Evolutionary conservation across 1,284 basidiomycete genomes (phyloP).

Genomic region (Tilletia indica): DNA sequence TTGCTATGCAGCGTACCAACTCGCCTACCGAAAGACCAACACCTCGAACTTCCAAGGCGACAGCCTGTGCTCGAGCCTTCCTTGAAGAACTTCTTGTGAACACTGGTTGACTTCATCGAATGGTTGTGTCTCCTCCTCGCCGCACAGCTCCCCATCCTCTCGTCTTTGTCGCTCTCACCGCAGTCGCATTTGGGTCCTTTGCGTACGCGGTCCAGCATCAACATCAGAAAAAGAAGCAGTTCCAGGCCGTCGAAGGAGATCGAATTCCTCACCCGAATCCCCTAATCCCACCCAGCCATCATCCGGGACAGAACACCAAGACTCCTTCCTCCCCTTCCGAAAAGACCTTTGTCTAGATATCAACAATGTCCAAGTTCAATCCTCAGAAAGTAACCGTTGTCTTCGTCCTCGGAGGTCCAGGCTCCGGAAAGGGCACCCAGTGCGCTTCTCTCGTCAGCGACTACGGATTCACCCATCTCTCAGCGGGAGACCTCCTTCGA

Average conservation of each 20-base stretch:
- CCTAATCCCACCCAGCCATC: constrained; percentile 42
- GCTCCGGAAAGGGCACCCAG: constrained; percentile 97
- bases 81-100: too few species aligned
- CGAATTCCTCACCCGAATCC: constrained; percentile 50
- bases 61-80: too few species aligned
- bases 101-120: too few species aligned
- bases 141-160: constrained; percentile 36
- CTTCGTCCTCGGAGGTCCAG: constrained; percentile 95
- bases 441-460: constrained; percentile 82
- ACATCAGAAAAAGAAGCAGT: constrained; percentile 38
- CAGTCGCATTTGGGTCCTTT: constrained; percentile 43
- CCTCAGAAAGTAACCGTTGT: constrained; percentile 77
- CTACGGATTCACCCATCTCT: constrained; percentile 85
- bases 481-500: constrained; percentile 92
- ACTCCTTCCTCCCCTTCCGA: background rate
- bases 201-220: constrained; percentile 37
- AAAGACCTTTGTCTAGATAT: background rate
- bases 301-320: constrained; percentile 28
- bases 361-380: constrained; percentile 64
- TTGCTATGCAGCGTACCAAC: too few species aligned
- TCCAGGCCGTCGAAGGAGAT: constrained; percentile 36
- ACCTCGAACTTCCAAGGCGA: too few species aligned
- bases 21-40: too few species aligned
- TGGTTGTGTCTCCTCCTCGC: too few species aligned
- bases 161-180: constrained; percentile 37